Evolutionary conservation across 257 asterid genomes (phyloP), one percentile per base, ranked within the genome.

Genomic region (Forsythia suspensa): DNA sequence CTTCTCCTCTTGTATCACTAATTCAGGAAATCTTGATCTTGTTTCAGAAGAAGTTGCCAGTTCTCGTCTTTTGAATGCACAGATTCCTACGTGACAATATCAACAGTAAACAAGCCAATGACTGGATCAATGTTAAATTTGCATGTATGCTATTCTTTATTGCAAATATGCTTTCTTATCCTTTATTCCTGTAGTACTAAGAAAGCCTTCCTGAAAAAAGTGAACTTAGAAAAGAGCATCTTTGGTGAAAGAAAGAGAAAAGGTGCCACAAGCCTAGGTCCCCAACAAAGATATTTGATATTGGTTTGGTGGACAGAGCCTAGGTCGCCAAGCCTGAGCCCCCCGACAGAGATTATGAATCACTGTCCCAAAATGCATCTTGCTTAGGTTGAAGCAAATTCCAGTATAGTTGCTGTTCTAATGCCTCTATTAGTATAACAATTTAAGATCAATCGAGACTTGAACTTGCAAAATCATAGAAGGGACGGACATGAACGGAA

Each of bases 31-130:
- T 82, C 93, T 92, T 39, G 98, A 92, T 81, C 98, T 90, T 77
- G 99, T 96, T 85, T 96, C 99, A 70, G 85, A 88, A 37, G 99
- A 96, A 68, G 99, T 94, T 75, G 98, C 99, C 77, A 96, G 84
- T 86, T 96, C 99, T 84, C 99, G 84, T 82, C 99, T 90, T 86
- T 87, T 96, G 83, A 91, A 96, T 36, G 67, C 76, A 84, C 92
- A 92, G 73, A 87, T 77, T 73, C 99, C 98, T 95, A 85, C 73
- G 82, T 12, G 61, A 80, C 55, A 83, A 81, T 61, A 84, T 75
- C 39, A 48, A 48, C 57, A 48, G 57, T 48, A 48, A 59, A 59
- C 67, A 59, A 63, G 70, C 70, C 18, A 21, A 10, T 10, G 70
- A 63, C 3, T 63, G 70, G 18, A 24, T 63, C 78, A 78, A 15